phyloP scores from a whole-genome alignment of 2,329 filamentous ascomycete genomes.

The Alternaria sp. region DNA sequence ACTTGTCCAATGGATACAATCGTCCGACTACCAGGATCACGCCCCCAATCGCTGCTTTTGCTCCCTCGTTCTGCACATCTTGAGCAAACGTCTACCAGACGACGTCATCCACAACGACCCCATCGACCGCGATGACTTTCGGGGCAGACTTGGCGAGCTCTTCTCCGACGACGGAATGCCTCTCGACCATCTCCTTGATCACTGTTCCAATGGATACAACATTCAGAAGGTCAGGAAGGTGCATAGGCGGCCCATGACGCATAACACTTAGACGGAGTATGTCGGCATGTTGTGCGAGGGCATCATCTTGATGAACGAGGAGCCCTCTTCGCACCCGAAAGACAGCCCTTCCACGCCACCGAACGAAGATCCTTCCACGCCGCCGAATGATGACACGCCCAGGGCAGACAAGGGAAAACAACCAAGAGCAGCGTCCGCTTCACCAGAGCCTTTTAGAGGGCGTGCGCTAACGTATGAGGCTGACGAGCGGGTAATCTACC shows the following conservation, averaged over 20 bases:
- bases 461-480: neutral
- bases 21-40: neutral
- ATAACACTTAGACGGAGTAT: neutral
- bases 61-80: neutral
- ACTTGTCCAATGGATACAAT: neutral
- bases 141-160: neutral
- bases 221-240: neutral
- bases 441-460: neutral
- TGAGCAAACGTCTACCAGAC: neutral
- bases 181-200: neutral
- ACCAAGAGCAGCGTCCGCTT: neutral
- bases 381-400: neutral
- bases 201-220: neutral
- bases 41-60: slow-evolving; percentile 1
- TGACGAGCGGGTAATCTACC: neutral
- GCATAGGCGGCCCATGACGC: neutral
- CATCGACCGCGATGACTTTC: neutral
- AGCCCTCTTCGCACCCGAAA: neutral
- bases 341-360: neutral
- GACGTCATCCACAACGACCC: neutral
- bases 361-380: neutral
- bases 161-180: neutral
- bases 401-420: neutral
- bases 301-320: neutral
- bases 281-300: neutral